Base-by-base conservation (phyloP, 129 eudicot genomes). In the Helianthus tuberosus region DNA sequence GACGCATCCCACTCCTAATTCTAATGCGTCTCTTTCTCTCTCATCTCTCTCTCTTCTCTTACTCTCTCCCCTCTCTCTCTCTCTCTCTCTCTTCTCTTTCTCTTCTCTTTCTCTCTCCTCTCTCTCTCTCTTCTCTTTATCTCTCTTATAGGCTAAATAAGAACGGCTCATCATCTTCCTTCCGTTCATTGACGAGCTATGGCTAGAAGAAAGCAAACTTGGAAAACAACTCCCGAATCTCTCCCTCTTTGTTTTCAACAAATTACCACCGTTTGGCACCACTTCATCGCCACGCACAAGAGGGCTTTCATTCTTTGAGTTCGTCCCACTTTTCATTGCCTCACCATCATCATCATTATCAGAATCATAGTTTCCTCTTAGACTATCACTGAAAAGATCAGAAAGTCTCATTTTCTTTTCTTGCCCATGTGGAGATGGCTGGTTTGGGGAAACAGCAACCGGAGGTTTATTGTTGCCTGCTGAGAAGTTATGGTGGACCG, bases 401-500 rank as follows among this genome's bases (percentile, higher is more conserved):
- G 89, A 83, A 4, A 89, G 88, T 72, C 79, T 79, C 80, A 73
- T 47, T 72, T 79, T 79, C 78, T 86, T 89, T 16, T 76, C 84
- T 64, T 64, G 54, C 8, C 80, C 73, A 59, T 75, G 51, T 38
- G 96, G 84, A 75, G 90, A 78, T 47, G 88, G 67, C 8, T 74
- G 62, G 27, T 79, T 66, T 15, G 44, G 23, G 17, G 80, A 29
- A 32, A 61, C 49, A 15, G 50, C 13, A 72, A 20, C 64, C 52
- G 72, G 68, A 10, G 78, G 51, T 63, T 75, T 64, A 32, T 67
- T 75, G 71, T 73, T 83, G 58, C 86, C 85, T 3, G 59, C 54
- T 14, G 95, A 73, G 72, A 85, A 82, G 52, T 76, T 85, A 63
- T 76, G 87, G 75, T 84, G 96, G 77, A 84, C 88, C 15, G 96